A percentile compares a stretch with the other conserved stretches of the same genome.
phyloP scores from a whole-genome alignment of 2,329 filamentous ascomycete genomes.

The Teratosphaeria destructans region DNA sequence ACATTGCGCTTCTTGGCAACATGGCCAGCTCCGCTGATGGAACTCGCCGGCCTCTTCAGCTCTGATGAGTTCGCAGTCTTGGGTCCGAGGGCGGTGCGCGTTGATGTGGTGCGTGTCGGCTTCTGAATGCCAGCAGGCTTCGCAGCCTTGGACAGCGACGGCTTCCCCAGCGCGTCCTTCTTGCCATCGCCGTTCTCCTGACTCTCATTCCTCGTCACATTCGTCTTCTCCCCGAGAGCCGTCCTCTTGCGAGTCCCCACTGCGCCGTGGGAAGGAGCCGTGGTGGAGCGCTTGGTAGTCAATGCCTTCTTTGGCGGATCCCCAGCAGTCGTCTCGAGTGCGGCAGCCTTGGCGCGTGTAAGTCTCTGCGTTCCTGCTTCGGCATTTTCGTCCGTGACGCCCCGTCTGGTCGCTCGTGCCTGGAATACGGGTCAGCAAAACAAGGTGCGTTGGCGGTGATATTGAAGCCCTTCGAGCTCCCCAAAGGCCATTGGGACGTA shows the following conservation, averaged over 20 bases:
- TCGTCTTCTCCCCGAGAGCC: constrained; percentile 89
- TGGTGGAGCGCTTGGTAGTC: constrained; percentile 35
- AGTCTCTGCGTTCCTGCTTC: constrained; percentile 70
- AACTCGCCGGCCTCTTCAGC: constrained; percentile 61
- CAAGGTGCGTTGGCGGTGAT: constrained; percentile 6
- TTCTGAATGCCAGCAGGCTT: constrained; percentile 79
- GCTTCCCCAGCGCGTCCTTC: constrained; percentile 43
- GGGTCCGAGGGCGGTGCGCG: constrained; percentile 51
- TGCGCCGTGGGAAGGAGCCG: constrained; percentile 34
- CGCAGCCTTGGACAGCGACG: constrained; percentile 63
- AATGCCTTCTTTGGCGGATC: constrained; percentile 45
- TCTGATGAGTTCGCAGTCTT: constrained; percentile 65
- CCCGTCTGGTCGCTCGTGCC: constrained; percentile 65
- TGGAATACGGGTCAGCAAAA: constrained; percentile 36
- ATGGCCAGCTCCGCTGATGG: constrained; percentile 55
- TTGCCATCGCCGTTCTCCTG: constrained; percentile 49
- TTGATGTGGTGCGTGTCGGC: constrained; percentile 41
- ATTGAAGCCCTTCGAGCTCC: not conserved
- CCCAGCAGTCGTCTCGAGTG: constrained; percentile 46
- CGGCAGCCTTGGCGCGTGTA: constrained; percentile 85
- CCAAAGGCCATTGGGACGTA: constrained; percentile 14
- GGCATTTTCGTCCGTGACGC: constrained; percentile 84
- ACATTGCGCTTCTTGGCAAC: constrained; percentile 59
- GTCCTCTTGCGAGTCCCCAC: constrained; percentile 54
- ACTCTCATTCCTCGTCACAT: constrained; percentile 69